Evolutionary conservation across 2,329 filamentous ascomycete species (phyloP).

Genomic region (Ceratocystis lukuohia): DNA sequence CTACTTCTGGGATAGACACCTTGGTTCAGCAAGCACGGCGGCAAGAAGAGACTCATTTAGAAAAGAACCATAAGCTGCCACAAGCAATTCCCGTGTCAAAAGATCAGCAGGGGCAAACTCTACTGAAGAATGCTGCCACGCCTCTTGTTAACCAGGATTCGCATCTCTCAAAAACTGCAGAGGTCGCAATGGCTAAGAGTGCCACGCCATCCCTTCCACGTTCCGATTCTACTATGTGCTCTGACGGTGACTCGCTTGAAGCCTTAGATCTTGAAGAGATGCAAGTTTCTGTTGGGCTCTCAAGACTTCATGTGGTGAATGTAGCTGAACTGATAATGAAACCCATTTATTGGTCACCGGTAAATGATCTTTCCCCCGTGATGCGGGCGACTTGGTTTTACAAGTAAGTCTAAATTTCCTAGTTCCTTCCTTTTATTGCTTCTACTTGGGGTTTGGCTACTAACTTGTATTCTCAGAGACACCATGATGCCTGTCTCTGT

Average conservation of each 20-base stretch:
- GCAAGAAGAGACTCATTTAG: not conserved
- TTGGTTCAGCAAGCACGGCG: conserved; percentile 15
- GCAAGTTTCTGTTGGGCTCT: conserved; percentile 73
- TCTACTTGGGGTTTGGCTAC: not conserved
- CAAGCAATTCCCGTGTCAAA: not conserved
- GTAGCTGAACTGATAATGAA: conserved; percentile 78
- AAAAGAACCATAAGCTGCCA: not conserved
- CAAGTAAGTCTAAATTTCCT: conserved; percentile 33
- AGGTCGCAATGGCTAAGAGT: not conserved
- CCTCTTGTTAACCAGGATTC: not conserved
- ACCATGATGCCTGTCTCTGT: conserved; percentile 84
- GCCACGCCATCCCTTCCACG: not conserved
- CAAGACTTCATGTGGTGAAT: conserved; percentile 77
- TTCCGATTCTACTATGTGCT: not conserved
- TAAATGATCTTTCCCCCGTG: conserved; percentile 76
- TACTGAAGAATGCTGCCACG: not conserved
- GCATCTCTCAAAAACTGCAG: not conserved
- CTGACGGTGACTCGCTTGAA: not conserved
- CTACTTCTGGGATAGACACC: conserved; percentile 13
- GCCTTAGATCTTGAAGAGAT: not conserved
- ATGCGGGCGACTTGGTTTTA: conserved; percentile 94
- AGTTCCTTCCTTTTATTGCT: not conserved
- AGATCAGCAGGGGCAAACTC: not conserved
- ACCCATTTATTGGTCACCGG: conserved; percentile 93
- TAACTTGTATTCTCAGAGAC: conserved; percentile 36